Evolutionary conservation across 306 rosid species (phyloP).

Genomic region (Vigna mungo): DNA sequence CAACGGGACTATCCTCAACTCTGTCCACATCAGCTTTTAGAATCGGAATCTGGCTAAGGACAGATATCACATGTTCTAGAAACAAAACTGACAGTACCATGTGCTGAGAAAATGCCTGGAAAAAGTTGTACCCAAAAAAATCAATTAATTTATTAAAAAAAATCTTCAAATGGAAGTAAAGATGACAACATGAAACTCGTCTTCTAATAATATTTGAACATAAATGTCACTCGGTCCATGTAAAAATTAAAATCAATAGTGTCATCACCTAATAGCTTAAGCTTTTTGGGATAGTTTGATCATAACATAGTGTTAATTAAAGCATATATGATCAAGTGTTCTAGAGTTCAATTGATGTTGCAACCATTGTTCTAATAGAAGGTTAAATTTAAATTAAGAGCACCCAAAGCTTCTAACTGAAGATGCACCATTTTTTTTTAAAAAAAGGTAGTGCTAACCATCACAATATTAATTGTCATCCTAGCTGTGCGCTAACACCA

Average conservation of each 20-base stretch:
- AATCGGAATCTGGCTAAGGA: constrained; percentile 76
- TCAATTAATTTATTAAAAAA: constrained; percentile 16
- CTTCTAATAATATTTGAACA: constrained; percentile 1
- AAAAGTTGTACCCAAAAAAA: constrained; percentile 24
- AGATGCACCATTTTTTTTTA: no score
- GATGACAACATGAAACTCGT: constrained; percentile 15
- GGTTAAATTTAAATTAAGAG: background rate
- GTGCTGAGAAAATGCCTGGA: constrained; percentile 96
- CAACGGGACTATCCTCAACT: constrained; percentile 63
- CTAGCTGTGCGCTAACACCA: no score
- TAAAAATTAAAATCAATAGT: background rate
- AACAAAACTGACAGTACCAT: constrained; percentile 72
- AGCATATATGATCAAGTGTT: background rate
- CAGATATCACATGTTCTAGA: constrained; percentile 83
- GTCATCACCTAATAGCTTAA: background rate
- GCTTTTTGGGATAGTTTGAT: background rate
- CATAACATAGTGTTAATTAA: background rate
- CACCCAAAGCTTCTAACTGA: no score
- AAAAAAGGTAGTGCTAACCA: no score
- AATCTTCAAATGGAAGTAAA: constrained; percentile 21
- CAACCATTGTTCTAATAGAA: background rate
- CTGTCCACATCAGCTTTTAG: constrained; percentile 63
- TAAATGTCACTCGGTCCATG: background rate
- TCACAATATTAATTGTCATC: no score
- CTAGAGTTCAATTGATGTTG: background rate